Conservation (phyloP, 345 rosid genomes). For the Boechera stricta region DNA sequence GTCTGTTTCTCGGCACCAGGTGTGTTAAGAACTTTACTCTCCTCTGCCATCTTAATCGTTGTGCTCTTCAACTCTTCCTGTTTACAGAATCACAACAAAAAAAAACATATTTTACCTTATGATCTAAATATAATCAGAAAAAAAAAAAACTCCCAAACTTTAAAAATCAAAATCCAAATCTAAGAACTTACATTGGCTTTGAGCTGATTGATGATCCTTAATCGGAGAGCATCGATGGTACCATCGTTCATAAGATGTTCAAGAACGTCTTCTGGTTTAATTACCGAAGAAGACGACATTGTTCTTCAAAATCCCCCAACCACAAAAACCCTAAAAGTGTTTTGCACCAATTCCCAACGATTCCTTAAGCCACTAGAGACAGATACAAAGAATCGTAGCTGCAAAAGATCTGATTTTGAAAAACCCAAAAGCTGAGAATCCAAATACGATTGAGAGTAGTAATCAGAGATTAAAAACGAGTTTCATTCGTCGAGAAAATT, state of each 20-base stretch:
- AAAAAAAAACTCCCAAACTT: background rate
- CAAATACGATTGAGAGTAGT: background rate
- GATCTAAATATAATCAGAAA: background rate
- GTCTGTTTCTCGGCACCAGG: slow-evolving; percentile 94
- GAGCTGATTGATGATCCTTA: slow-evolving; percentile 87
- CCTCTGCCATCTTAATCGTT: slow-evolving; percentile 85
- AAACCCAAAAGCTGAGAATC: slow-evolving; percentile 7
- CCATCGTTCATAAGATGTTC: slow-evolving; percentile 93
- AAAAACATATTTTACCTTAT: background rate
- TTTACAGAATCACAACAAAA: slow-evolving; percentile 8
- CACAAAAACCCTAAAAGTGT: slow-evolving; percentile 33
- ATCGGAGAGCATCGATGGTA: slow-evolving; percentile 78
- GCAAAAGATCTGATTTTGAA: background rate
- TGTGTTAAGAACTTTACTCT: slow-evolving; percentile 86
- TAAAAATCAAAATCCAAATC: background rate
- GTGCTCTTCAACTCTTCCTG: slow-evolving; percentile 86
- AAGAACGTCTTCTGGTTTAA: slow-evolving; percentile 82
- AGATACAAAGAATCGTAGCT: background rate
- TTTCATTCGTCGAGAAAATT: background rate
- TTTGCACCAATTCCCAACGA: slow-evolving; percentile 2
- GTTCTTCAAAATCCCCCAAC: background rate
- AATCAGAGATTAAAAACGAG: slow-evolving; percentile 4
- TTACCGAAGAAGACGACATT: slow-evolving; percentile 73
- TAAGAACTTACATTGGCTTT: slow-evolving; percentile 70
- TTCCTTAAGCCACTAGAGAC: background rate